Percentiles rank a stretch among this genome's conserved stretches.
Conservation (phyloP, 495 filamentous ascomycete species). For the Penicillium canescens region DNA sequence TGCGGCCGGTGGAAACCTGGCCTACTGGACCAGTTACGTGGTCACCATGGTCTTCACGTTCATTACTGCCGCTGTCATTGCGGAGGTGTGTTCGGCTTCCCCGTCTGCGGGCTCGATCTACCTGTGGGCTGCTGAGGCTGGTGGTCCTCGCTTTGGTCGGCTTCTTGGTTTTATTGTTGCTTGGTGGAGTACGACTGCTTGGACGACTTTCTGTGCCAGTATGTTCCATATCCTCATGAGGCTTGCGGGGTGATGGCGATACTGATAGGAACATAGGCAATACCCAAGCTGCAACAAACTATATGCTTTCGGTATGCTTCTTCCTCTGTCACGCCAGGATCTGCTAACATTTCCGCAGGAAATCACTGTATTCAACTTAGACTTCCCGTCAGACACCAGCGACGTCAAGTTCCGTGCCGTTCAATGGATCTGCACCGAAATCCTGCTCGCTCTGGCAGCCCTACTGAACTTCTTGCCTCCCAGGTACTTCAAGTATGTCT, state of each 20-base stretch:
- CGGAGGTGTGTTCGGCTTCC: conserved; percentile 56
- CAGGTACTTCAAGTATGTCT: conserved; percentile 45
- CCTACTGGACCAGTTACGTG: conserved; percentile 60
- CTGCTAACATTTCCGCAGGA: conserved; percentile 29
- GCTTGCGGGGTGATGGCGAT: not conserved
- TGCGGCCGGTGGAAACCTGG: conserved; percentile 55
- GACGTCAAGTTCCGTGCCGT: conserved; percentile 52
- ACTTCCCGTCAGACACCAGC: conserved; percentile 47
- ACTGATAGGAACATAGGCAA: conserved; percentile 31
- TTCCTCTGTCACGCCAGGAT: not conserved
- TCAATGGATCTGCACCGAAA: conserved; percentile 52
- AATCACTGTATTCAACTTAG: conserved; percentile 52
- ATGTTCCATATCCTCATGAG: not conserved
- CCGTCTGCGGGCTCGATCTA: conserved; percentile 59
- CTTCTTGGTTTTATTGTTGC: conserved; percentile 56
- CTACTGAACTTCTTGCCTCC: conserved; percentile 47
- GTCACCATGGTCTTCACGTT: conserved; percentile 57
- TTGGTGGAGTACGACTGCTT: conserved; percentile 61
- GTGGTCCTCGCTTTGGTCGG: conserved; percentile 52
- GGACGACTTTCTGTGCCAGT: conserved; percentile 58
- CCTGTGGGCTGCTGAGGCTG: conserved; percentile 57
- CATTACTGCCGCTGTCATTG: conserved; percentile 57
- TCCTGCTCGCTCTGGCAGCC: conserved; percentile 46
- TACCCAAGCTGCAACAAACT: conserved; percentile 54
- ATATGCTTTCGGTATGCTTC: conserved; percentile 49